These are phyloP conservation scores for Parathielavia appendiculata DNA, from an alignment of 495 filamentous ascomycete species.

Conservation along the genomic window DNA sequence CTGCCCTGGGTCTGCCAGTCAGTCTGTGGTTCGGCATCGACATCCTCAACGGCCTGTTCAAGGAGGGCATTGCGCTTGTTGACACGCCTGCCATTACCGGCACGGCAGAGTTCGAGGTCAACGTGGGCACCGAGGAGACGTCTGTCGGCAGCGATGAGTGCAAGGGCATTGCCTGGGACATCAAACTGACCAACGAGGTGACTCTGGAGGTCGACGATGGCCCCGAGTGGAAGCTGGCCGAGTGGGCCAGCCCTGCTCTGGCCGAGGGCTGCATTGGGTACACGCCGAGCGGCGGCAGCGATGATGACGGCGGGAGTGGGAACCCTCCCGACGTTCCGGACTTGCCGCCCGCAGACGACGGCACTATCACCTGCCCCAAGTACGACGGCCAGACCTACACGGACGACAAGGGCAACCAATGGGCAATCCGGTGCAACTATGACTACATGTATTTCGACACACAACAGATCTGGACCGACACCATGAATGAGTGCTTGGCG, in stretches of 20 bases:
- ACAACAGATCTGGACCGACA: not conserved
- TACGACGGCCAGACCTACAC: not conserved
- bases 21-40: slow-evolving; percentile 13
- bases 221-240: not conserved
- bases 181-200: slow-evolving; percentile 14
- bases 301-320: not conserved
- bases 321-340: not conserved
- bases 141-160: slow-evolving; percentile 11
- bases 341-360: not conserved
- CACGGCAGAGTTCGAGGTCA: slow-evolving; percentile 11
- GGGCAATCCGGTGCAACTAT: slow-evolving; percentile 2
- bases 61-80: slow-evolving; percentile 9
- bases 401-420: slow-evolving; percentile 5
- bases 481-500: not conserved
- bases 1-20: slow-evolving; percentile 16
- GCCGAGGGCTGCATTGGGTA: slow-evolving; percentile 8
- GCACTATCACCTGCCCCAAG: not conserved
- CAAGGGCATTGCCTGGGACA: slow-evolving; percentile 8
- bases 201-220: slow-evolving; percentile 2
- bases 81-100: slow-evolving; percentile 10
- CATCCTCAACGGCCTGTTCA: slow-evolving; percentile 14
- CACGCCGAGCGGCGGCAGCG: not conserved
- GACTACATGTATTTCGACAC: not conserved
- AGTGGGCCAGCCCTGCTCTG: slow-evolving; percentile 12
- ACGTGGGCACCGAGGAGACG: not conserved